phyloP scores from a whole-genome alignment of 2,329 filamentous ascomycete species.

The Colletotrichum noveboracense region DNA sequence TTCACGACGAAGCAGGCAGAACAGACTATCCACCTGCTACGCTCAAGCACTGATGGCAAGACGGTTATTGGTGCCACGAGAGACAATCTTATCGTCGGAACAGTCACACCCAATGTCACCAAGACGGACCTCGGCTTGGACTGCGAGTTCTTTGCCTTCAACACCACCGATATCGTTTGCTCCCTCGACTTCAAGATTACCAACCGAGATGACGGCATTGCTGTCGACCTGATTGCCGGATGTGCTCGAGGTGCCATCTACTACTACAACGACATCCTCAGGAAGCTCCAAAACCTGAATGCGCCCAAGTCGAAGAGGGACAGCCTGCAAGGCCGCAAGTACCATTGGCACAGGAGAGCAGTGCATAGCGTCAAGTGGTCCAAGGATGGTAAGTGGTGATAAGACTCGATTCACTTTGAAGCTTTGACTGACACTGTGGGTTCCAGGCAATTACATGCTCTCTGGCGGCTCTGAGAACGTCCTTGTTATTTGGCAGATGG shows the following conservation, averaged over 20 bases:
- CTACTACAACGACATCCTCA: conserved; percentile 78
- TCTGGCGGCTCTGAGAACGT: conserved; percentile 92
- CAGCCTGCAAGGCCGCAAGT: conserved; percentile 64
- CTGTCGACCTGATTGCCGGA: conserved; percentile 80
- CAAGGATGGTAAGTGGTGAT: conserved; percentile 71
- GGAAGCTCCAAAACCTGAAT: conserved; percentile 53
- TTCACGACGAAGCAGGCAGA: conserved; percentile 41
- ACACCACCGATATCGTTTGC: conserved; percentile 67
- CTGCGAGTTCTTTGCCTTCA: conserved; percentile 64
- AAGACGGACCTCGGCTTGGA: conserved; percentile 44
- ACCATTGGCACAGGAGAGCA: conserved; percentile 90
- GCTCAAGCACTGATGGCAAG: conserved; percentile 57
- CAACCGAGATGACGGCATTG: conserved; percentile 26
- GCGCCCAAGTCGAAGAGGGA: conserved; percentile 46
- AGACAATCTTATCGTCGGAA: conserved; percentile 66
- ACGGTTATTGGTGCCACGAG: conserved; percentile 50
- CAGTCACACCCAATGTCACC: conserved; percentile 36
- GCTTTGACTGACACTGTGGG: conserved; percentile 32
- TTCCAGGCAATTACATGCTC: conserved; percentile 84
- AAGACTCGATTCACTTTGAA: not conserved
- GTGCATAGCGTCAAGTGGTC: conserved; percentile 93
- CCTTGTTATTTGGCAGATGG: conserved; percentile 90
- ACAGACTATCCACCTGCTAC: conserved; percentile 46
- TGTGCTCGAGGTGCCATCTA: conserved; percentile 78
- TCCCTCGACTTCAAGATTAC: conserved; percentile 67